Evolutionary conservation across 768 basidiomycete genomes (phyloP), one percentile per base, ranked within the genome.

Genomic region (Calocybe cyanea): DNA sequence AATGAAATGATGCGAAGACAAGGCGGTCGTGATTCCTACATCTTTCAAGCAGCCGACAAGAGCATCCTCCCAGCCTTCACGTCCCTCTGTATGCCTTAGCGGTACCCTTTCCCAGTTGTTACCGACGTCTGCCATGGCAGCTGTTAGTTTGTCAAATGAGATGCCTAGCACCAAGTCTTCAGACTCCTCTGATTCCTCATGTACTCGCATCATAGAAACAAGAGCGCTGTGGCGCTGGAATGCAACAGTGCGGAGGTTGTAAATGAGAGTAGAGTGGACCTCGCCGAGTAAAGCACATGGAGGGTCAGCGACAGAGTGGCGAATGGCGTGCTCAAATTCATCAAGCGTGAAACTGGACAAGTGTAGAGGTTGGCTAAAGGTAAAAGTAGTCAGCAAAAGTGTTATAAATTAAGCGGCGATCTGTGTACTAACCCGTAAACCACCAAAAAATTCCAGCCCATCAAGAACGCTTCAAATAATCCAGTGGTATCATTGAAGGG

Each of bases 371-470:
- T 87, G 84, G 4, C 95, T 96, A 51, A 4, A 7, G 23, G 36
- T 13, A 50, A 48, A 36, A 41, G 48, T 31, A 33, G 46, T 41
- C 20, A 43, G 19, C n/a, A 56, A n/a, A n/a, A n/a, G n/a, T n/a
- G n/a, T n/a, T 34, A 43, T 37, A 48, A 14, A 55, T 43, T 49
- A 23, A 37, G 17, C 33, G 8, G 18, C 4, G 24, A n/a, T 48
- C 18, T 34, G 51, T 14, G n/a, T 23, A 66, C 81, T 56, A 61
- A 96, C 96, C 93, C 92, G 64, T 94, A 94, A 42, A 92, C 85
- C 43, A 90, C 85, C 45, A 98, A 65, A 64, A 95, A 95, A 65
- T 91, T 93, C 94, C 94, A 99, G 7, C 81, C 71, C 85, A 90
- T 85, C 23, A 98, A 66, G 63, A 97, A 92, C 7, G 76, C 69